These are phyloP conservation scores for Capronia epimyces DNA, from an alignment of 2,329 filamentous ascomycete species.

Conservation along the genomic window DNA sequence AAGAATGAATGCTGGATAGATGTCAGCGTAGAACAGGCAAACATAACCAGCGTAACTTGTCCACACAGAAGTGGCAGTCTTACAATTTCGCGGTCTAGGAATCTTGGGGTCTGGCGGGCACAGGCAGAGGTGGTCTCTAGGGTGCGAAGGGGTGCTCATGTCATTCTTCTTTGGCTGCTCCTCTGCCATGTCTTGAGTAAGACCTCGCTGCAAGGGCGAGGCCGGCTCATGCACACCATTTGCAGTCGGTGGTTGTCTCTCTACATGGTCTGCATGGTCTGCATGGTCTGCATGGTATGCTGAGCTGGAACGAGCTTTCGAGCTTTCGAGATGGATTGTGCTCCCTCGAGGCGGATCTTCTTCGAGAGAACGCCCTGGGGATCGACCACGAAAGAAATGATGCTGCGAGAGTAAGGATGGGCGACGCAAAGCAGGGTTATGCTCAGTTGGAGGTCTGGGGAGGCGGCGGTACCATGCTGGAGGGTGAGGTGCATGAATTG, in stretches of 20 bases:
- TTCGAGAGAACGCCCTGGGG: constrained; percentile 6
- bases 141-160: not conserved
- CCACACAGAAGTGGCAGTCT: constrained; percentile 32
- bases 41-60: not conserved
- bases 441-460: constrained; percentile 37
- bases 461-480: constrained; percentile 44
- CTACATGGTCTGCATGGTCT: constrained; percentile 7
- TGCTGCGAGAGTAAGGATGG: constrained; percentile 28
- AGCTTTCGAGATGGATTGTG: constrained; percentile 15
- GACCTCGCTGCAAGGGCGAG: constrained; percentile 8
- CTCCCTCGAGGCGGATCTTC: constrained; percentile 19
- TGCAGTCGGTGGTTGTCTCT: not conserved
- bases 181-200: constrained; percentile 11
- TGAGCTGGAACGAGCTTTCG: not conserved
- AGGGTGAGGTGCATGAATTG: constrained; percentile 32
- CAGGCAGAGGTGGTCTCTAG: constrained; percentile 50
- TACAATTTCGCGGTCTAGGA: constrained; percentile 65
- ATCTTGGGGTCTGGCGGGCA: constrained; percentile 68
- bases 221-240: constrained; percentile 2
- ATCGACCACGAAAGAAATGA: constrained; percentile 24
- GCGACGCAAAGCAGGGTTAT: constrained; percentile 33
- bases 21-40: constrained; percentile 19
- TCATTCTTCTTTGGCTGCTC: constrained; percentile 1
- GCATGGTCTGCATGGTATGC: constrained; percentile 10
- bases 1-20: constrained; percentile 80